Evolutionary conservation across 1,284 basidiomycete species (phyloP).

Genomic region (Gomphus bonarii): DNA sequence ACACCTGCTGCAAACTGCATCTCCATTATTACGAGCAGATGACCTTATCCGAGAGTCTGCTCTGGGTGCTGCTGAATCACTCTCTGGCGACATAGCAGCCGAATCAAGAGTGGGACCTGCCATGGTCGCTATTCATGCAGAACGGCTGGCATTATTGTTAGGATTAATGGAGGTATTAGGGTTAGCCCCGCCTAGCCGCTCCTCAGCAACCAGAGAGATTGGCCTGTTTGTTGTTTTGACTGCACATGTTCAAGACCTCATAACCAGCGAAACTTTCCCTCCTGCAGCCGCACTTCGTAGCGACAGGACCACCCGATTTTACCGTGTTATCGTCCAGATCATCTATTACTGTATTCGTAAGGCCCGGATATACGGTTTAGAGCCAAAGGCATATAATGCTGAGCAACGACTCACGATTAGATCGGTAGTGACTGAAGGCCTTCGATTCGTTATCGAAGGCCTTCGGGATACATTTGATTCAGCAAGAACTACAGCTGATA

Average conservation of each 20-base stretch:
- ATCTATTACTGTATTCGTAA: constrained; percentile 69
- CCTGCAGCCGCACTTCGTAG: constrained; percentile 70
- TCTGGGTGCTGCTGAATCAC: constrained; percentile 48
- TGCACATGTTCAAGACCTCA: constrained; percentile 51
- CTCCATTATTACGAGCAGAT: constrained; percentile 57
- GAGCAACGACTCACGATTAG: constrained; percentile 50
- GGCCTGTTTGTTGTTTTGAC: constrained; percentile 54
- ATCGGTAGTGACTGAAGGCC: constrained; percentile 49
- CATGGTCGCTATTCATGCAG: constrained; percentile 74
- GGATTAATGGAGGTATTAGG: constrained; percentile 69
- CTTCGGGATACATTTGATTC: constrained; percentile 61
- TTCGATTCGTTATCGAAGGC: constrained; percentile 59
- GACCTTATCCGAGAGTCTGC: constrained; percentile 41
- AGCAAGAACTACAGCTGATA: constrained; percentile 44
- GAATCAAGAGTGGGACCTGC: constrained; percentile 75
- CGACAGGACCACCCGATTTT: constrained; percentile 58
- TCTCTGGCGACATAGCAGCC: constrained; percentile 56
- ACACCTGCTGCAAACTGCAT: constrained; percentile 52
- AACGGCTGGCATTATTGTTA: constrained; percentile 65
- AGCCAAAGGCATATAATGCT: constrained; percentile 43
- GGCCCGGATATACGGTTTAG: constrained; percentile 37
- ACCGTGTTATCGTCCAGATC: constrained; percentile 71
- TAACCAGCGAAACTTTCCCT: constrained; percentile 66
- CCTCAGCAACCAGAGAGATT: constrained; percentile 41
- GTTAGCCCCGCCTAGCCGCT: constrained; percentile 33